Evolutionary conservation across 768 basidiomycete species (phyloP), one percentile per base, ranked within the genome.

Genomic region (Mycena vitilis): DNA sequence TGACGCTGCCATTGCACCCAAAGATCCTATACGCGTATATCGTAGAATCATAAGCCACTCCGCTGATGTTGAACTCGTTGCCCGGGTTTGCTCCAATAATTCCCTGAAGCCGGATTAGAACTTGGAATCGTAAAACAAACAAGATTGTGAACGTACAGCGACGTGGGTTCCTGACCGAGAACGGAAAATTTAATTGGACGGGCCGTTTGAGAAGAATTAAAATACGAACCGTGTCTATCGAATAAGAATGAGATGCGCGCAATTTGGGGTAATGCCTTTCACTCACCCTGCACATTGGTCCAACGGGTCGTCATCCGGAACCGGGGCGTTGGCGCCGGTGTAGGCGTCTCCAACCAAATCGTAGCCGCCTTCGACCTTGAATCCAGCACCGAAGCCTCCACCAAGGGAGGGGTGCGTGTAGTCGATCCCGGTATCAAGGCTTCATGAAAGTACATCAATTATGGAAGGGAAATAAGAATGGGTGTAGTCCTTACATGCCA

Each of bases 31-130:
- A 89, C 6, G 84, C 75, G 5, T 79, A 84, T 44, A 91, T 76
- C 2, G 84, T 84, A 0, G 90, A 88, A 1, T 84, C 82, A 65
- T 85, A 90, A 4, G 92, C 91, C 47, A 91, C 91, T 62, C 92
- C 92, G 55, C 86, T 88, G 73, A 92, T 87, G 77, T 88, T 88
- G 81, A 87, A 90, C 42, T 76, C 73, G 73, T 91, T 92, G 53
- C 79, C 84, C 1, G 87, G 86, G 67, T 88, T 79, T 20, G 88
- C 88, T 16, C 87, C 90, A 61, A 91, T 84, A 73, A 91, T 90
- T 15, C 89, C 91, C 77, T 82, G 65, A 10, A 52, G 75, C 74
- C 44, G 75, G 74, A 62, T 76, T 74, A 25, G 13, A 75, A 74
- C 44, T 71, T 69, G n/a, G 48, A 49, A 7, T 37, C 2, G 15